These are phyloP conservation scores for Rhazya stricta DNA, from an alignment of 257 asterid genomes.

Conservation along the genomic window DNA sequence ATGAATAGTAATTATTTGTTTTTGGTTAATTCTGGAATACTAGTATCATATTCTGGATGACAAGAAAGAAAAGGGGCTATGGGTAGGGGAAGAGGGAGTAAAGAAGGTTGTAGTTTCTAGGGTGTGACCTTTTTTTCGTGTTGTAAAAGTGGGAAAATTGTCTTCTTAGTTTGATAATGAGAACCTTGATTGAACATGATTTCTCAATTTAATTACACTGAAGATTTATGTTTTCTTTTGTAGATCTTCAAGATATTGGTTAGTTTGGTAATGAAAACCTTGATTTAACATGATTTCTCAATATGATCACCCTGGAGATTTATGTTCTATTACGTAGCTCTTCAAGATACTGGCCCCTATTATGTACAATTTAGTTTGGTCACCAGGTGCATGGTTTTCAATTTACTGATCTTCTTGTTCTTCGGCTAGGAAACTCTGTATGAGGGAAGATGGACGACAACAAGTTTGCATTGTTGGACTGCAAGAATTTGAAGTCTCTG, in stretches of 20 bases:
- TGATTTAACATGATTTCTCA: neutral
- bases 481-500: conserved; percentile 95
- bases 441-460: conserved; percentile 98
- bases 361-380: neutral
- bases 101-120: neutral
- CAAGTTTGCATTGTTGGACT: conserved; percentile 98
- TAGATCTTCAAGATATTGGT: neutral
- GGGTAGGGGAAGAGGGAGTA: neutral
- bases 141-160: neutral
- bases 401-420: neutral
- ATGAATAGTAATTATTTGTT: neutral
- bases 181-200: neutral
- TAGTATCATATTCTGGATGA: neutral
- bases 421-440: conserved; percentile 66
- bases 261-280: too few relatives aligned
- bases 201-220: neutral
- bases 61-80: neutral
- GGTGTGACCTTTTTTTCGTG: neutral
- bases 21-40: neutral
- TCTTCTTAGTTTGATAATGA: neutral
- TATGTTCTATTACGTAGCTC: neutral
- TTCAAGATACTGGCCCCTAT: neutral
- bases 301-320: neutral
- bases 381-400: neutral
- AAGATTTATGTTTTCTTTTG: neutral